A percentile compares a stretch with the other conserved stretches of the same genome.
phyloP scores from a whole-genome alignment of 352 stramenopile species.

The Aphanomyces euteiches region DNA sequence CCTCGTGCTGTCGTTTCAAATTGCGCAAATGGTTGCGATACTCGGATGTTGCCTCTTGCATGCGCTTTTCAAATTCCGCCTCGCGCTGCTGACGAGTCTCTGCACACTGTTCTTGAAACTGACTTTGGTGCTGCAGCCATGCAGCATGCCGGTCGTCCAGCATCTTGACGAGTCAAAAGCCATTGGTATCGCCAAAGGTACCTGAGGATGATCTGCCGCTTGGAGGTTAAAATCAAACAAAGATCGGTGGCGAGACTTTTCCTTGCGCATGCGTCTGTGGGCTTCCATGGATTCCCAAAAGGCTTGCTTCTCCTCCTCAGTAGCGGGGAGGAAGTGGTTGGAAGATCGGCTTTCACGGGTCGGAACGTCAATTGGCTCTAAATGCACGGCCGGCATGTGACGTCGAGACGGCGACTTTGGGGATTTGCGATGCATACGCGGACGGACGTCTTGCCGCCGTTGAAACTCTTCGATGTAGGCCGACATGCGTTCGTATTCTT shows the following conservation, averaged over 20 bases:
- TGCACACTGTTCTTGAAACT: no score
- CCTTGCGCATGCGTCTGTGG: conserved; percentile 5
- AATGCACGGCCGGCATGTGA: not conserved
- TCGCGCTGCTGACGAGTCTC: no score
- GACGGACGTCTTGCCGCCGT: not conserved
- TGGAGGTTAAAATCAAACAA: conserved; percentile 16
- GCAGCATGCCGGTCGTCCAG: no score
- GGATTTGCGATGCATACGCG: not conserved
- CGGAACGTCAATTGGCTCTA: not conserved
- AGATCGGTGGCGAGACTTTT: not conserved
- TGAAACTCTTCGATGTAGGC: conserved; percentile 13
- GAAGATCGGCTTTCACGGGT: not conserved
- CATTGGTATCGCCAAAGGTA: not conserved
- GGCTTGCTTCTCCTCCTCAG: conserved; percentile 3
- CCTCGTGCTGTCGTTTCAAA: no score
- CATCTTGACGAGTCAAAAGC: no score
- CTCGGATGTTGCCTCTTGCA: no score
- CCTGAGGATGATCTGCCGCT: conserved; percentile 21
- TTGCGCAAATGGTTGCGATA: no score
- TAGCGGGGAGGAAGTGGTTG: not conserved
- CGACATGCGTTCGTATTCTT: conserved; percentile 8
- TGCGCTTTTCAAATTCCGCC: no score
- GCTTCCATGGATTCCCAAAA: conserved; percentile 8
- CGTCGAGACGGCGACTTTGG: not conserved
- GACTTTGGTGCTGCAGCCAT: no score